Percentiles rank a stretch among this genome's conserved stretches.
These are phyloP conservation scores for Amoebophrya sp. DNA, from an alignment of 169 alveolate species.

Conservation along the genomic window DNA sequence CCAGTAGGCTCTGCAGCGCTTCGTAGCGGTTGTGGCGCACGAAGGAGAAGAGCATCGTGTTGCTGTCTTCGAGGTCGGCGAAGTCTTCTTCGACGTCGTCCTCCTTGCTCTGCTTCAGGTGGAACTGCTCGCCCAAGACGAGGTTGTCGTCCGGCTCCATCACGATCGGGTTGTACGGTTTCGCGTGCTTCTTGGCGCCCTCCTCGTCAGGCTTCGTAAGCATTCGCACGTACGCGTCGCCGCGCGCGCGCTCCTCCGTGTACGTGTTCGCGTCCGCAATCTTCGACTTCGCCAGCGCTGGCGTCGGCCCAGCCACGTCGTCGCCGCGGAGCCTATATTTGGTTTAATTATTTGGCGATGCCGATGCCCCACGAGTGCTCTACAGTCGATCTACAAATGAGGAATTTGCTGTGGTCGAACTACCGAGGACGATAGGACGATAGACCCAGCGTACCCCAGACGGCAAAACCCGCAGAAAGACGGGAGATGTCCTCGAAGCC, in stretches of 20 bases:
- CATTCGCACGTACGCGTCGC: neutral
- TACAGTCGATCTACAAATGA: no score
- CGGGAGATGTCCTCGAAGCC: no score
- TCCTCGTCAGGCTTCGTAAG: neutral
- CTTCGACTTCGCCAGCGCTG: neutral
- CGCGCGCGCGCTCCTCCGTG: slow-evolving; percentile 1
- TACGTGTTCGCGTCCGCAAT: neutral
- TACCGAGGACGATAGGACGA: no score
- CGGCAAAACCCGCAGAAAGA: no score
- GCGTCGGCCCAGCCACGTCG: neutral
- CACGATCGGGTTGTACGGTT: neutral
- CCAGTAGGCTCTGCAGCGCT: neutral
- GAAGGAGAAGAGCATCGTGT: neutral
- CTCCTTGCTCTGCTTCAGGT: neutral
- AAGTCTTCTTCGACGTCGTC: neutral
- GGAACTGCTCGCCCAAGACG: neutral
- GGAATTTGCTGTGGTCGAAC: no score
- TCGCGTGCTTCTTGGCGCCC: slow-evolving; percentile 2
- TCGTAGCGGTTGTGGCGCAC: slow-evolving; percentile 21
- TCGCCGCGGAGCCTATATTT: neutral
- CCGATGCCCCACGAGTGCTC: no score
- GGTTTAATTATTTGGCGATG: no score
- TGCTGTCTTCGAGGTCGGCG: neutral
- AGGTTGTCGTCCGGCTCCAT: neutral
- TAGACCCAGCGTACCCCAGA: no score